phyloP scores from a whole-genome alignment of 2,329 filamentous ascomycete genomes.

The Aspergillus neoniger region DNA sequence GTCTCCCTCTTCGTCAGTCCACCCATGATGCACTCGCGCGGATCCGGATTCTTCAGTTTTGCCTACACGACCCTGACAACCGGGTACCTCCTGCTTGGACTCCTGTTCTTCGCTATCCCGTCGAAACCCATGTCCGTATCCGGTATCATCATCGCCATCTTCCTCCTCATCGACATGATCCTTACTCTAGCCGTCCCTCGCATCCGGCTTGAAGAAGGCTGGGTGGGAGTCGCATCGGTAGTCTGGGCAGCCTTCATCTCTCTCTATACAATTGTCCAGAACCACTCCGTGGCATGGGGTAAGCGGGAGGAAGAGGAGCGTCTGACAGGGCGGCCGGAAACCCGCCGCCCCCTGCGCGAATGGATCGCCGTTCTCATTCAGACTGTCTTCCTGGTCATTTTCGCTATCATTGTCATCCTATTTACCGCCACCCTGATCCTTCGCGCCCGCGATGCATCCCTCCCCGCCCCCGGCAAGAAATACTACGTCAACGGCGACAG shows the following conservation, averaged over 20 bases:
- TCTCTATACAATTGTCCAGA: slow-evolving; percentile 75
- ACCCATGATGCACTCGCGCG: slow-evolving; percentile 79
- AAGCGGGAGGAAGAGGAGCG: slow-evolving; percentile 92
- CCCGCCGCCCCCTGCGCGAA: slow-evolving; percentile 75
- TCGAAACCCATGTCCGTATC: slow-evolving; percentile 76
- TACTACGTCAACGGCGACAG: slow-evolving; percentile 81
- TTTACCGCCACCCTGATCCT: slow-evolving; percentile 79
- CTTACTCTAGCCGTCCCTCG: slow-evolving; percentile 74
- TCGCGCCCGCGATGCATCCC: slow-evolving; percentile 74
- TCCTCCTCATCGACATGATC: slow-evolving; percentile 74
- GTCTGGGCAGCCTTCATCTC: slow-evolving; percentile 80
- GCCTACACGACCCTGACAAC: slow-evolving; percentile 77
- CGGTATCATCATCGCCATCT: slow-evolving; percentile 64
- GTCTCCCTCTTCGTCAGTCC: slow-evolving; percentile 89
- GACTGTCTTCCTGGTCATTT: slow-evolving; percentile 68
- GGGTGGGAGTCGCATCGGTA: slow-evolving; percentile 84
- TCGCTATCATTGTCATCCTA: slow-evolving; percentile 69
- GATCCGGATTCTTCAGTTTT: slow-evolving; percentile 91
- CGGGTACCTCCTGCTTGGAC: slow-evolving; percentile 71
- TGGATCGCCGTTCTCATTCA: slow-evolving; percentile 80
- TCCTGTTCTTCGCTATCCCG: slow-evolving; percentile 86
- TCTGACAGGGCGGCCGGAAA: slow-evolving; percentile 84
- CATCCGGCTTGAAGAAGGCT: slow-evolving; percentile 80
- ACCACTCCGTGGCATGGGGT: slow-evolving; percentile 84
- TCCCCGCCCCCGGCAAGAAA: slow-evolving; percentile 71